phyloP scores from a whole-genome alignment of 139 green algal genomes.

The Nannochloris sp. region DNA sequence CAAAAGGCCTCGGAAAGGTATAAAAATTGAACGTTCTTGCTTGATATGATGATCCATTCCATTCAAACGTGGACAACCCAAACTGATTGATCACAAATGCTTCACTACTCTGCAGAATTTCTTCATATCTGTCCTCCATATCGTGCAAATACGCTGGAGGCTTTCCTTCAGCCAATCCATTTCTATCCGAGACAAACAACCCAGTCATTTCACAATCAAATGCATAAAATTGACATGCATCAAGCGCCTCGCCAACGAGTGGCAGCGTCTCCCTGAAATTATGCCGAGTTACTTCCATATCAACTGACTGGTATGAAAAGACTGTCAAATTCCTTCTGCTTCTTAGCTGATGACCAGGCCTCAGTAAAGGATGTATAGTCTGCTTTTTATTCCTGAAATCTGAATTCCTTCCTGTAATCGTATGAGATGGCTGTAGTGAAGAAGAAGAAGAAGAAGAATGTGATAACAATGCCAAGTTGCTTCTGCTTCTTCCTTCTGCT shows the following conservation, averaged over 20 bases:
- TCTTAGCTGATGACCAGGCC: too few relatives aligned
- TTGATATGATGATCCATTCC: slow-evolving; percentile 11
- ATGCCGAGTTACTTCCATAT: slow-evolving; percentile 36
- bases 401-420: too few relatives aligned
- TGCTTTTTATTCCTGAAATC: too few relatives aligned
- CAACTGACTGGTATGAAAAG: neutral
- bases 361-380: too few relatives aligned
- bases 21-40: slow-evolving; percentile 78
- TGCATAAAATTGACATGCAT: slow-evolving; percentile 33
- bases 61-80: slow-evolving; percentile 49
- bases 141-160: slow-evolving; percentile 50
- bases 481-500: too few relatives aligned
- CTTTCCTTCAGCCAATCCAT: slow-evolving; percentile 12
- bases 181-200: slow-evolving; percentile 35
- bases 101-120: slow-evolving; percentile 29
- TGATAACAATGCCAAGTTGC: too few relatives aligned
- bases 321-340: neutral
- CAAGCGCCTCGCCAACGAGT: slow-evolving; percentile 33
- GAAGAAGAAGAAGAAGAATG: too few relatives aligned
- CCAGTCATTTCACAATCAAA: slow-evolving; percentile 76
- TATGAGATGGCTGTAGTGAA: too few relatives aligned
- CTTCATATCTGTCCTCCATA: slow-evolving; percentile 48
- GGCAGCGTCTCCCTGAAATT: slow-evolving; percentile 57
- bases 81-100: slow-evolving; percentile 66
- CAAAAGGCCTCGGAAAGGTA: slow-evolving; percentile 49